Conservation (phyloP, 352 stramenopile genomes). For the Pythium insidiosum region DNA sequence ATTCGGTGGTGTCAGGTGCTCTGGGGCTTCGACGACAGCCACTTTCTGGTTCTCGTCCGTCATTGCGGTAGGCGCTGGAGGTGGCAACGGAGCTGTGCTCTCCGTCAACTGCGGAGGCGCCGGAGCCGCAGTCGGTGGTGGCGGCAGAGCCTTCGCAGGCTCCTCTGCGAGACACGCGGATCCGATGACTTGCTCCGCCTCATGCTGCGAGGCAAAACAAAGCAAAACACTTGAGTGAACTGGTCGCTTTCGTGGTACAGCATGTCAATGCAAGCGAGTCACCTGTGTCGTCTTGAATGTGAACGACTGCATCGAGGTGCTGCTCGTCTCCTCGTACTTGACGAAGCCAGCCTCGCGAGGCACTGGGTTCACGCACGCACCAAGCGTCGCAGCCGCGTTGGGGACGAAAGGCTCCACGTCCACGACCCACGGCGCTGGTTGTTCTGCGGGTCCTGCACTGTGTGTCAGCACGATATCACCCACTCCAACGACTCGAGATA, state of each 20-base stretch:
- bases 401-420: slow-evolving; percentile 34
- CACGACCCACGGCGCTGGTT: slow-evolving; percentile 33
- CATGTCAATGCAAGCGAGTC: not conserved
- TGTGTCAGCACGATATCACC: too few relatives aligned
- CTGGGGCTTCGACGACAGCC: slow-evolving; percentile 10
- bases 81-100: not conserved
- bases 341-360: slow-evolving; percentile 46
- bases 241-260: too few relatives aligned
- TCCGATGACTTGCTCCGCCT: slow-evolving; percentile 11
- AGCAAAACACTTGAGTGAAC: too few relatives aligned
- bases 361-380: slow-evolving; percentile 55
- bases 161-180: not conserved
- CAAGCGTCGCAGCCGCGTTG: slow-evolving; percentile 22
- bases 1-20: slow-evolving; percentile 6
- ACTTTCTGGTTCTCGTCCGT: slow-evolving; percentile 14
- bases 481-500: too few relatives aligned
- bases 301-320: slow-evolving; percentile 48
- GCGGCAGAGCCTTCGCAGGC: slow-evolving; percentile 4
- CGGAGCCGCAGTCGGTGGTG: slow-evolving; percentile 1
- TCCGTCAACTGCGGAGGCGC: not conserved
- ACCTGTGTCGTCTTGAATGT: slow-evolving; percentile 58
- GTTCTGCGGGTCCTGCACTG: slow-evolving; percentile 42
- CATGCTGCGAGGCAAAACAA: slow-evolving; percentile 4
- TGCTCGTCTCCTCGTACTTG: slow-evolving; percentile 32
- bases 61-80: not conserved